phyloP scores from a whole-genome alignment of 1,139 yeast species.

The Debaryomyces sp. region DNA sequence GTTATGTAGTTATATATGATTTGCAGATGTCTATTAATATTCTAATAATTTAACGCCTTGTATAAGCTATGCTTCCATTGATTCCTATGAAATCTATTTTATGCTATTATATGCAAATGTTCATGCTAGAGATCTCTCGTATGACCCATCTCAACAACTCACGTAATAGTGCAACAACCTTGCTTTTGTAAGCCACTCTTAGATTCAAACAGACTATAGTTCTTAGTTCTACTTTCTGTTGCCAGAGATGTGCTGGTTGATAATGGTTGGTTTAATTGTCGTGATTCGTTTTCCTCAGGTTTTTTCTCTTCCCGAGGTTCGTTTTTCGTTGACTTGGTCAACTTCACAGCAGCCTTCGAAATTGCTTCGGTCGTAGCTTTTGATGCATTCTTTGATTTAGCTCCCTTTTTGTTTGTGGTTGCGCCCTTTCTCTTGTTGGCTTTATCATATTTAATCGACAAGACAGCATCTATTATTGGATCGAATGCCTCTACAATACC shows the following conservation, averaged over 20 bases:
- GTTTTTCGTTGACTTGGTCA: not conserved
- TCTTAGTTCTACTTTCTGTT: not conserved
- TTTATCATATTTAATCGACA: not conserved
- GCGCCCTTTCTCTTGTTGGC: not conserved
- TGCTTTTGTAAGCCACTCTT: not conserved
- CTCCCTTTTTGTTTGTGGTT: not conserved
- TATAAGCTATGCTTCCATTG: not conserved
- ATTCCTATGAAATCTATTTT: not conserved
- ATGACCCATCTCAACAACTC: not conserved
- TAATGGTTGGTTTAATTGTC: not conserved
- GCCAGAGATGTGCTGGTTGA: not conserved
- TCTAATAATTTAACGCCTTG: not conserved
- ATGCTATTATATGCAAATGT: not conserved
- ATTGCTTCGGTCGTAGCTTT: not conserved
- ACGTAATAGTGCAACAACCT: not conserved
- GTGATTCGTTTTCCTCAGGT: not conserved
- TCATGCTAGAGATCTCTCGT: not conserved
- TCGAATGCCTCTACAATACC: conserved; percentile 32
- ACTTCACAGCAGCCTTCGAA: not conserved
- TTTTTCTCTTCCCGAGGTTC: not conserved
- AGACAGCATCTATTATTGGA: conserved; percentile 23
- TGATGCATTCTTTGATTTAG: not conserved
- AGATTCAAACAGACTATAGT: not conserved
- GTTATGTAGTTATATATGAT: not conserved
- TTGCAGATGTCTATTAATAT: not conserved